phyloP scores from a whole-genome alignment of 208 protist species.

The Trichomonas vaginalis region DNA sequence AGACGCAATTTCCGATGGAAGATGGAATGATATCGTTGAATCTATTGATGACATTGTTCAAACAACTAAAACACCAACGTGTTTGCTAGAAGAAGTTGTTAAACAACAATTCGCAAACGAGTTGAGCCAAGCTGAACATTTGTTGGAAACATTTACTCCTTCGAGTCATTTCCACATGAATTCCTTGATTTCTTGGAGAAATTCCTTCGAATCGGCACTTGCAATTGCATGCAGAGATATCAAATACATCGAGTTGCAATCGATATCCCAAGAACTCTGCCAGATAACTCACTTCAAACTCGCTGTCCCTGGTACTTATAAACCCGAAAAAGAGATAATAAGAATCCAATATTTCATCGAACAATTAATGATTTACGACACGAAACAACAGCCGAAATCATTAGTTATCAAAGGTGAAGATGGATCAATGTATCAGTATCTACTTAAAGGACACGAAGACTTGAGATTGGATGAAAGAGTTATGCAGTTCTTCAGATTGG shows the following conservation, averaged over 20 bases:
- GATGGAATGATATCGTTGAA: neutral
- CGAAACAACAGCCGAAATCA: neutral
- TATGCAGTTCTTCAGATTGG: conserved; percentile 11
- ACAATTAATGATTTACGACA: neutral
- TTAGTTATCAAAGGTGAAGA: neutral
- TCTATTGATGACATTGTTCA: neutral
- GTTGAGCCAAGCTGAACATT: neutral
- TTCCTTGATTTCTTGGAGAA: neutral
- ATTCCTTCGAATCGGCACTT: neutral
- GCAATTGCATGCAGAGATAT: neutral
- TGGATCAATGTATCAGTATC: conserved; percentile 7
- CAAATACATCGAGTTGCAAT: neutral
- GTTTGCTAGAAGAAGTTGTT: neutral
- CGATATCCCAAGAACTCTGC: neutral
- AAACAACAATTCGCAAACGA: neutral
- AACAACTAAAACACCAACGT: neutral
- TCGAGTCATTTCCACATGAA: neutral
- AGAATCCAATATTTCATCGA: neutral
- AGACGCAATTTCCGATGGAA: neutral
- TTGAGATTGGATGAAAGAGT: conserved; percentile 6
- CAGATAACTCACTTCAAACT: neutral
- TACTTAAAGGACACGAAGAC: conserved; percentile 18
- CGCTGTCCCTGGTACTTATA: neutral
- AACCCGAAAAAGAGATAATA: neutral
- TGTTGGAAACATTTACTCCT: neutral